Evolutionary conservation across 148 eudicot genomes (phyloP), one percentile per base, ranked within the genome.

Genomic region (Nepenthes mirabilis): DNA sequence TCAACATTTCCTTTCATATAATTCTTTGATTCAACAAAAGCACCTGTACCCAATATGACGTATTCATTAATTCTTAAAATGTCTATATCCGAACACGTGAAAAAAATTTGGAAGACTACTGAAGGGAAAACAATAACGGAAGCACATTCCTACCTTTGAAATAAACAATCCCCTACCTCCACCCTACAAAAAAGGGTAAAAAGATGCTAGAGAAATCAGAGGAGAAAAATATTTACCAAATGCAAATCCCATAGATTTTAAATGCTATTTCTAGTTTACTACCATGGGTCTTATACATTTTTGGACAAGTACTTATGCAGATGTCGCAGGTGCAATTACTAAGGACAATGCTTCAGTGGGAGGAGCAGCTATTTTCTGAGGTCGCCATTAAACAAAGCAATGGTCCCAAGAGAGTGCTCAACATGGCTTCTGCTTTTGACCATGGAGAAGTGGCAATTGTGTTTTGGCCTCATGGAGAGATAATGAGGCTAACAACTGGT

Each of bases 331-430:
- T 91, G 13, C 79, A 70, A 50, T 67, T 91, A 58, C 73, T 91
- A 66, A 85, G 97, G 79, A 87, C 95, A 61, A 91, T 91, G 97
- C 88, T 91, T 60, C 89, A 87, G 52, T 87, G 95, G 95, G 97
- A 91, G 76, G 85, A 85, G 76, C 90, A 81, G 71, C 71, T 91
- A 61, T 79, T 81, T 11, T 77, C 81, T 9, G 83, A 91, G 75
- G 87, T 89, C 14, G 81, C 85, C 53, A 34, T 67, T 56, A 71
- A 69, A 49, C 80, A 65, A 60, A 50, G 61, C 34, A 59, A 48
- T 40, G 12, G 36, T 5, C 40, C 68, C 62, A 60, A 47, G 8
- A 70, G 55, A 36, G 56, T 64, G 11, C 51, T 14, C 33, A 67
- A 68, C 43, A 62, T 60, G 13, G 58, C 43, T 0, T 65, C 66